These are phyloP conservation scores for Cyberlindnera veronae DNA, from an alignment of 805 yeast genomes.

Conservation along the genomic window DNA sequence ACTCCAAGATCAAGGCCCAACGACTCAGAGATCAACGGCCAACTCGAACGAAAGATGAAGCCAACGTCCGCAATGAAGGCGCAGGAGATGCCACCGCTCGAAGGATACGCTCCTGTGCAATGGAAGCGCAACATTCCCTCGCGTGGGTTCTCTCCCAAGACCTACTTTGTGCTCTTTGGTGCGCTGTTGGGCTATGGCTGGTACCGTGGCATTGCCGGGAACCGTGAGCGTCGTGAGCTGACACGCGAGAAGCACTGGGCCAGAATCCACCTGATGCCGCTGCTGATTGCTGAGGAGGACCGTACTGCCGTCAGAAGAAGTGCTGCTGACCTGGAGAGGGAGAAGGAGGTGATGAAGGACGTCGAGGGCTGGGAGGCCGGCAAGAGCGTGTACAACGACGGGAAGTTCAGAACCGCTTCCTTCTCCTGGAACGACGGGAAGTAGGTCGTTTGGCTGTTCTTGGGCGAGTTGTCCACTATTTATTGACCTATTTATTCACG, in stretches of 20 bases:
- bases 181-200: conserved; percentile 71
- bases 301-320: conserved; percentile 73
- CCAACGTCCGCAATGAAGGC: conserved; percentile 17
- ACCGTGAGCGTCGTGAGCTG: conserved; percentile 72
- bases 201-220: conserved; percentile 60
- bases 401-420: conserved; percentile 33
- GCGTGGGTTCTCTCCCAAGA: conserved; percentile 76
- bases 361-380: conserved; percentile 62
- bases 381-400: conserved; percentile 42
- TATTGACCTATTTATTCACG: not conserved
- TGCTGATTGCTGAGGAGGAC: conserved; percentile 78
- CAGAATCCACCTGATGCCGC: conserved; percentile 66
- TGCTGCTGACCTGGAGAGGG: conserved; percentile 62
- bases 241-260: conserved; percentile 77
- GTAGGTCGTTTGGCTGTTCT: too few relatives aligned
- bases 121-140: conserved; percentile 87
- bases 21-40: not conserved
- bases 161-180: conserved; percentile 62
- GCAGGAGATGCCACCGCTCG: conserved; percentile 85
- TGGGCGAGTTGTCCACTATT: too few relatives aligned
- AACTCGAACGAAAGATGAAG: conserved; percentile 4
- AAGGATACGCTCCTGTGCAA: conserved; percentile 82
- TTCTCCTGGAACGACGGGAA: conserved; percentile 29
- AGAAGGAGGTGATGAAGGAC: conserved; percentile 61
- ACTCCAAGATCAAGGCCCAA: too few relatives aligned